Conservation (phyloP, 2,329 filamentous ascomycete genomes). For the Rhinocladiella mackenziei region DNA sequence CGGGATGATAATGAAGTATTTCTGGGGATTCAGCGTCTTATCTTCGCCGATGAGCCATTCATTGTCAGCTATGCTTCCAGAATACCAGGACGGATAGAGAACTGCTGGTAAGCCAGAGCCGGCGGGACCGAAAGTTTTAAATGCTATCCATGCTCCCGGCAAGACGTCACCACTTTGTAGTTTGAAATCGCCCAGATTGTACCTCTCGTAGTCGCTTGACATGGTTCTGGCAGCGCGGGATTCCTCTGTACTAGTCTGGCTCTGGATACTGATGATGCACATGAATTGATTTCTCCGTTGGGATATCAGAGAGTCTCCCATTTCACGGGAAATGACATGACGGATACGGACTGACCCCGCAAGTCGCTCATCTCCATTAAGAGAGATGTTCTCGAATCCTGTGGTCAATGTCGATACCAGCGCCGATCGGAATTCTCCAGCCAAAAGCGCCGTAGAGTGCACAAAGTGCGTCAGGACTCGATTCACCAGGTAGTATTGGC, state of each 20-base stretch:
- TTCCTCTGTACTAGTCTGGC: too few species aligned
- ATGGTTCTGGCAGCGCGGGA: constrained; percentile 8
- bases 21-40: constrained; percentile 60
- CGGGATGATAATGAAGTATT: constrained; percentile 65
- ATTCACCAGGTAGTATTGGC: too few species aligned
- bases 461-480: too few species aligned
- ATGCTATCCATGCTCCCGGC: constrained; percentile 64
- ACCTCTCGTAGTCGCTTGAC: constrained; percentile 49
- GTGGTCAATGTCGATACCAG: too few species aligned
- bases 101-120: constrained; percentile 59
- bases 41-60: constrained; percentile 67
- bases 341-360: constrained; percentile 5
- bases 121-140: constrained; percentile 74
- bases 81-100: constrained; percentile 76
- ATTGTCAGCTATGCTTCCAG: constrained; percentile 65
- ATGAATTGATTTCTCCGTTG: too few species aligned
- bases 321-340: too few species aligned
- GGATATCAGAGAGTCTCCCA: background rate
- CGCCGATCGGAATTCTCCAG: too few species aligned
- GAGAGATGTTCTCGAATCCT: too few species aligned
- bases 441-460: too few species aligned
- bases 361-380: constrained; percentile 9
- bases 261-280: too few species aligned
- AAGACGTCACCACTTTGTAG: constrained; percentile 63
- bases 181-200: constrained; percentile 61